Conservation (phyloP, 2,329 filamentous ascomycete species). For the Colletotrichum ledebouriae region DNA sequence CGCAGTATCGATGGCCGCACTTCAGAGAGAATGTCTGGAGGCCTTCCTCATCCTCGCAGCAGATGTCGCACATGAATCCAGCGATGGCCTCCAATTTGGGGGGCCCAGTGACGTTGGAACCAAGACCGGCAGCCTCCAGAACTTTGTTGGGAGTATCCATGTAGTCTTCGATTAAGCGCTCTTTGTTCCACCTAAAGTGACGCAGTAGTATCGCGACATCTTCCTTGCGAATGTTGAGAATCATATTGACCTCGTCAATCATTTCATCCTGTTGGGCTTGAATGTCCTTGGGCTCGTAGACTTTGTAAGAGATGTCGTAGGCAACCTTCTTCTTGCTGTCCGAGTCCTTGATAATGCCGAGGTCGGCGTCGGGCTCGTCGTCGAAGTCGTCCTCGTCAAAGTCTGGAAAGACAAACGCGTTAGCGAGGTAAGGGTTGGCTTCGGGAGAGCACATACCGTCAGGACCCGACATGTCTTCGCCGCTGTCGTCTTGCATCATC, state of each 20-base stretch:
- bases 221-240: constrained; percentile 89
- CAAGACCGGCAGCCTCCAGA: constrained; percentile 86
- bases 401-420: constrained; percentile 55
- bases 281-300: constrained; percentile 85
- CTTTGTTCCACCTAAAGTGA: constrained; percentile 95
- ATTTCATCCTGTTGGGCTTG: constrained; percentile 87
- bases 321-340: constrained; percentile 78
- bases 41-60: constrained; percentile 86
- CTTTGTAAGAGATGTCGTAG: constrained; percentile 88
- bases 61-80: constrained; percentile 94
- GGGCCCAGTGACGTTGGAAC: constrained; percentile 69
- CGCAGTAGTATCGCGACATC: constrained; percentile 91
- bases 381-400: constrained; percentile 71
- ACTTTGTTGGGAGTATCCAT: constrained; percentile 89
- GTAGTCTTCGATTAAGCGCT: constrained; percentile 93
- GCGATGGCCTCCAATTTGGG: constrained; percentile 78
- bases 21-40: constrained; percentile 92
- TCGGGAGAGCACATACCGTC: constrained; percentile 58
- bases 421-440: constrained; percentile 18
- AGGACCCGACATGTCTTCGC: constrained; percentile 73
- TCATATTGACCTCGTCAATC: constrained; percentile 90
- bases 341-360: constrained; percentile 71
- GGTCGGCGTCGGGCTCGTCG: constrained; percentile 68
- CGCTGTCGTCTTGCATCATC: constrained; percentile 82
- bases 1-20: constrained; percentile 93